These are phyloP conservation scores for Tulasnella sp. DNA, from an alignment of 768 basidiomycete species.

Conservation along the genomic window DNA sequence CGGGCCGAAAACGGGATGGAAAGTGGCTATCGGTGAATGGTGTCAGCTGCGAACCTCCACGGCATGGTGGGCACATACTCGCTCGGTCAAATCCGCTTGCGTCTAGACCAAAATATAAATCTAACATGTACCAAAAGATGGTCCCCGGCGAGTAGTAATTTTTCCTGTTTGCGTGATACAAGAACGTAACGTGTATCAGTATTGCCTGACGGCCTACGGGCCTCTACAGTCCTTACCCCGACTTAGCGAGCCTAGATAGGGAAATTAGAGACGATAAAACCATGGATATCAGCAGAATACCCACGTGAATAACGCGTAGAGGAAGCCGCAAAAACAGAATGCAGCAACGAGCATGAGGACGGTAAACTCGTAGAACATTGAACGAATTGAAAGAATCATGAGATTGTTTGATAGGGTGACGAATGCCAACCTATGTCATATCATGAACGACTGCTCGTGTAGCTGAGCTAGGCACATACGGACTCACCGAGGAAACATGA, in stretches of 20 bases:
- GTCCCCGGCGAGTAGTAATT: slow-evolving; percentile 41
- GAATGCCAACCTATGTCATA: slow-evolving; percentile 68
- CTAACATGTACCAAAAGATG: slow-evolving; percentile 94
- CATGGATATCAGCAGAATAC: slow-evolving; percentile 38
- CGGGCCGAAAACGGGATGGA: slow-evolving; percentile 87
- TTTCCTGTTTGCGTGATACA: neutral
- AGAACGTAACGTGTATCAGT: neutral
- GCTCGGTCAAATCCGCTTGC: slow-evolving; percentile 82
- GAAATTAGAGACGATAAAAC: neutral
- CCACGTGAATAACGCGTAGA: slow-evolving; percentile 91
- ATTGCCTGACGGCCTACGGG: neutral
- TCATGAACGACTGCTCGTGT: neutral
- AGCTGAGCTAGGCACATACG: neutral
- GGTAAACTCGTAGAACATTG: slow-evolving; percentile 89
- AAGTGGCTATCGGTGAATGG: slow-evolving; percentile 49
- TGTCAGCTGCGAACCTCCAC: neutral
- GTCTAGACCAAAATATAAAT: slow-evolving; percentile 91
- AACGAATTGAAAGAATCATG: slow-evolving; percentile 62
- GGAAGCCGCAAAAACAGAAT: slow-evolving; percentile 88
- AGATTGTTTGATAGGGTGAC: slow-evolving; percentile 70
- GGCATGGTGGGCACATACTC: slow-evolving; percentile 48
- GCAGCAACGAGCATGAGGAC: slow-evolving; percentile 79
- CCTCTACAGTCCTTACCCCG: neutral
- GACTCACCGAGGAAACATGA: slow-evolving; percentile 78
- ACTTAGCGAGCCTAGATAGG: neutral